Conservation (phyloP, 1,284 basidiomycete genomes). For the Malassezia pachydermatis region DNA sequence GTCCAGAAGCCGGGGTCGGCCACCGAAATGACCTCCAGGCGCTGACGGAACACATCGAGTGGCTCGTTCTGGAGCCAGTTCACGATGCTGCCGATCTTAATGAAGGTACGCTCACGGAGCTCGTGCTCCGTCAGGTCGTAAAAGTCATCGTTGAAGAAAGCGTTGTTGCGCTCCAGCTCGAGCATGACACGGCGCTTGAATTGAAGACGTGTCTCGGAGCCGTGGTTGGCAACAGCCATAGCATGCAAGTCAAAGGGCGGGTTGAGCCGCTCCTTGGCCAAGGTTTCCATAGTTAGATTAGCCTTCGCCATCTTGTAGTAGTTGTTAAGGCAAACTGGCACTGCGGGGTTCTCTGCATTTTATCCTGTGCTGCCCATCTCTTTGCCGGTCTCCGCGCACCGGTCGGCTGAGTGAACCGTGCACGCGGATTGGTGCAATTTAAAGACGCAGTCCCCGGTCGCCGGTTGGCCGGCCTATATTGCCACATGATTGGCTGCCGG, state of each 20-base stretch:
- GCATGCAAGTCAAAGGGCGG: slow-evolving; percentile 53
- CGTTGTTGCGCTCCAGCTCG: slow-evolving; percentile 52
- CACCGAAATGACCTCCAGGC: slow-evolving; percentile 52
- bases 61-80: slow-evolving; percentile 42
- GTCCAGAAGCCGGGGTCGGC: slow-evolving; percentile 55
- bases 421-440: too few relatives aligned
- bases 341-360: slow-evolving; percentile 6
- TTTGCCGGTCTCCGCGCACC: too few relatives aligned
- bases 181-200: slow-evolving; percentile 50
- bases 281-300: slow-evolving; percentile 46
- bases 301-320: slow-evolving; percentile 26
- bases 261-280: slow-evolving; percentile 50
- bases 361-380: neutral
- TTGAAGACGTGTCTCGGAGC: slow-evolving; percentile 40
- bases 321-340: slow-evolving; percentile 2
- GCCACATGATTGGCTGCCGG: too few relatives aligned
- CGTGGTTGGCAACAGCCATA: slow-evolving; percentile 49
- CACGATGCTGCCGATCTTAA: slow-evolving; percentile 30
- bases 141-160: slow-evolving; percentile 54
- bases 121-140: slow-evolving; percentile 55
- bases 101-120: slow-evolving; percentile 49
- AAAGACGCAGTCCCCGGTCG: too few relatives aligned
- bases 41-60: slow-evolving; percentile 50
- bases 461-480: too few relatives aligned
- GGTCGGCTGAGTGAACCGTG: neutral